Percentiles rank a stretch among this genome's conserved stretches.
Evolutionary conservation across 306 rosid species (phyloP).

Genomic region (Lotus japonicus): DNA sequence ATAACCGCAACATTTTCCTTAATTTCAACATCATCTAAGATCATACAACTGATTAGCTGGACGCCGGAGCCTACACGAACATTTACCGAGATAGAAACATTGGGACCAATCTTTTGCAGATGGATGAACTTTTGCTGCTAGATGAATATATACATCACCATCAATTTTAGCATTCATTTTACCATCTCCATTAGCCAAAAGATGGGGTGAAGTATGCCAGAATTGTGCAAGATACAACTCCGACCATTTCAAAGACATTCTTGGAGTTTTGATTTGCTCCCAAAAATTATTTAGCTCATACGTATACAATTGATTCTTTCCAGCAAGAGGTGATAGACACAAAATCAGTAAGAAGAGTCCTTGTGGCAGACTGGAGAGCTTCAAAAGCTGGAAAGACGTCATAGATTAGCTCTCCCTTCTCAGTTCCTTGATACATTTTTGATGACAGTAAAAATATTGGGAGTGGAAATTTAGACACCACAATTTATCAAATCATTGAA

Average conservation of each 20-base stretch:
- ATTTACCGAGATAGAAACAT: slow-evolving; percentile 91
- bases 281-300: slow-evolving; percentile 81
- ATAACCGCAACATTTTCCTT: slow-evolving; percentile 82
- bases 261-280: slow-evolving; percentile 98
- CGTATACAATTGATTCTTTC: slow-evolving; percentile 83
- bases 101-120: slow-evolving; percentile 95
- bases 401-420: slow-evolving; percentile 81
- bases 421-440: slow-evolving; percentile 54
- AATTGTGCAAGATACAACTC: slow-evolving; percentile 85
- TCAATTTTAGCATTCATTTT: slow-evolving; percentile 45
- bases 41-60: slow-evolving; percentile 75
- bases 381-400: slow-evolving; percentile 78
- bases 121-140: slow-evolving; percentile 94
- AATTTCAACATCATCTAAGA: slow-evolving; percentile 86
- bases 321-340: slow-evolving; percentile 90
- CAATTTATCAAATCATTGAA: slow-evolving; percentile 86
- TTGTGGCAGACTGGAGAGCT: slow-evolving; percentile 72
- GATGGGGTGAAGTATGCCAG: slow-evolving; percentile 53
- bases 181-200: slow-evolving; percentile 76
- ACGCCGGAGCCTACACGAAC: slow-evolving; percentile 88
- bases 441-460: slow-evolving; percentile 60
- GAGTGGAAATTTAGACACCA: slow-evolving; percentile 75
- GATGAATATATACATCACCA: slow-evolving; percentile 86
- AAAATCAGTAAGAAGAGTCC: slow-evolving; percentile 63
- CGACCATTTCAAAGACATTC: slow-evolving; percentile 92